Percentiles rank a stretch among this genome's conserved stretches.
These are phyloP conservation scores for Waltiozyma sp. DNA, from an alignment of 1,139 yeast species.

Conservation along the genomic window DNA sequence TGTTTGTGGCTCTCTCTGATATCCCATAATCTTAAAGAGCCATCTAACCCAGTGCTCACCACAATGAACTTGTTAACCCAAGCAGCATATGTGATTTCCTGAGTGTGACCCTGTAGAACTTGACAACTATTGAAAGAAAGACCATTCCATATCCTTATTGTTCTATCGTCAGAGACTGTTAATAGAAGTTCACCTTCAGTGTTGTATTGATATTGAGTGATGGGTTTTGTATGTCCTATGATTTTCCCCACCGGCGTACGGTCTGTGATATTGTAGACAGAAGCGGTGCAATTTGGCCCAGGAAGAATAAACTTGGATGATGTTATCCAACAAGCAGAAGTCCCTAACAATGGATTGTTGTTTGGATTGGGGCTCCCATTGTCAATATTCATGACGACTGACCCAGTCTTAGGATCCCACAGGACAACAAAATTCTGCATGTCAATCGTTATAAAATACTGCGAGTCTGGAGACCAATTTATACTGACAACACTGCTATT, in stretches of 20 bases:
- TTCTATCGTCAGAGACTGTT: constrained; percentile 68
- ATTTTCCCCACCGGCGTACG: constrained; percentile 47
- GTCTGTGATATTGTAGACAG: constrained; percentile 46
- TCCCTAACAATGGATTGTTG: constrained; percentile 23
- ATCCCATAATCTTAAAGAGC: constrained; percentile 63
- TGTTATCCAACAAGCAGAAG: constrained; percentile 65
- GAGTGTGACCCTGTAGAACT: constrained; percentile 37
- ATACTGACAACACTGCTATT: constrained; percentile 13
- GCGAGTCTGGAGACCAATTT: constrained; percentile 38
- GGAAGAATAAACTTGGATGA: constrained; percentile 62
- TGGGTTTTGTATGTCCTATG: constrained; percentile 56
- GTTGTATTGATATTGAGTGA: constrained; percentile 50
- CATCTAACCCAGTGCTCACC: constrained; percentile 56
- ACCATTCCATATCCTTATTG: constrained; percentile 65
- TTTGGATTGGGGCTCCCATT: background rate
- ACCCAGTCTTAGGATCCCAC: constrained; percentile 45
- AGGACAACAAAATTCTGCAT: constrained; percentile 31
- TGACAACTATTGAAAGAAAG: constrained; percentile 37
- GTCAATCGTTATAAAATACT: constrained; percentile 25
- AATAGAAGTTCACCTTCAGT: constrained; percentile 42
- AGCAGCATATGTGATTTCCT: constrained; percentile 42
- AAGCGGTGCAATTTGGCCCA: constrained; percentile 43
- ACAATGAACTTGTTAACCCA: constrained; percentile 37
- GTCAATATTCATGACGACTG: constrained; percentile 35
- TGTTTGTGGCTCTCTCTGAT: constrained; percentile 27